Base-by-base conservation (phyloP, 768 basidiomycete genomes). In the Pulveroboletus ravenelii region DNA sequence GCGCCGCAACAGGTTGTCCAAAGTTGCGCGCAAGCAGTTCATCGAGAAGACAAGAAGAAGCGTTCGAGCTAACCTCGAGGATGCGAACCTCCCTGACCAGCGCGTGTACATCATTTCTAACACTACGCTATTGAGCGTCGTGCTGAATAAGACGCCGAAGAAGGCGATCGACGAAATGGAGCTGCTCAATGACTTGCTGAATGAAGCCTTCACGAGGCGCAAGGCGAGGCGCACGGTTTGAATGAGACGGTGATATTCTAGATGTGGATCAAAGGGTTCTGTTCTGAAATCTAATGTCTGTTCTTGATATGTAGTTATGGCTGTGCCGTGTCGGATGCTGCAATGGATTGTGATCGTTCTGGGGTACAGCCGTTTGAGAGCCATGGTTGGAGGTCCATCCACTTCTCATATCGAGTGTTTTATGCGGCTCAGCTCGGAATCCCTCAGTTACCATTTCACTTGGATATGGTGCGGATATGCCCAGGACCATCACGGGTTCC, bases 91-190 rank as follows among this genome's bases (percentile, higher is more conserved):
- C 10, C 46, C 64, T 3, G 41, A 62, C 37, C 60, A 62, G 48
- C 59, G 55, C 5, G 66, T 67, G 6, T 67, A 67, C 34, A 60
- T 67, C 23, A 48, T 65, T 14, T 65, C 64, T 32, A 54, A 41
- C 47, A 44, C 20, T 23, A 50, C 60, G 36, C n/a, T 68, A 40
- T 27, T 55, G 35, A 47, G 27, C 25, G 43, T 66, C 32, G 52
- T 68, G 46, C 18, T 37, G 18, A 48, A 55, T 2, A 60, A 54
- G 47, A 25, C 13, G 35, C 54, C 62, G 14, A 57, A 41, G 40
- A 59, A 49, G 50, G 42, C 43, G 39, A 62, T 64, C 5, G 63
- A 65, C 6, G 63, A 64, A 44, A 17, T 60, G 36, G 56, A 62
- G 2, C n/a, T 65, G 2, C 10, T 64, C 23, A 58, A 50, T 17